Base-by-base conservation (phyloP, 2,329 filamentous ascomycete genomes). In the Didymella pomorum region DNA sequence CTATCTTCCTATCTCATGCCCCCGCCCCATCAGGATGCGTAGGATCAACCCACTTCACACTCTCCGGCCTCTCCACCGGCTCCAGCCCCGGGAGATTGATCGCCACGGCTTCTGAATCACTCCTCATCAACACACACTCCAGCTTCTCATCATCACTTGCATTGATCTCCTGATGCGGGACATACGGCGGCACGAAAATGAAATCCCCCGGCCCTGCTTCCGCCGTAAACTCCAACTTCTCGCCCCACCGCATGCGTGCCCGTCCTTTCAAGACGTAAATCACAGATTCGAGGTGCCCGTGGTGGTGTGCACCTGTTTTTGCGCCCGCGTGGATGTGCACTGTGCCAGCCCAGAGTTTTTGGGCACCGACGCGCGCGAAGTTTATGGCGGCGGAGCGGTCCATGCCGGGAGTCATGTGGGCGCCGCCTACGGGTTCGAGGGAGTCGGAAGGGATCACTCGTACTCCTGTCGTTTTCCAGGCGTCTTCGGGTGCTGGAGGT, bases 161-260 rank as follows among this genome's bases (percentile, higher is more conserved):
- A 54, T 60, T 60, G 42, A 60, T 60, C 47, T 60, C 57, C 57
- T 60, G 57, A 26, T 60, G 57, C 42, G 57, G 57, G 6, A 60
- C 57, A 51, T 52, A 60, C 2, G 57, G 57, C 14, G 57, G 57
- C n/a, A 60, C 57, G 18, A 60, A 60, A 46, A 60, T 60, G 52
- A 60, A 60, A 23, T 60, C 57, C 0, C 57, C 57, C 4, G 57
- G 57, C 3, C 57, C 57, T 0, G 57, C 57, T 16, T 60, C 57
- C 3, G 57, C 57, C 4, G 57, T 60, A 14, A 55, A 60, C 43
- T 60, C 47, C 6, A 60, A 45, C 23, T 35, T 28, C 42, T 60
- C 57, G 35, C 57, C 57, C 57, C 57, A 60, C 33, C 57, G 57
- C 57, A 60, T 60, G 18, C 57, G 47, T 21, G 57, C 57, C 21